Conservation (phyloP, 306 rosid genomes). For the Castanea sativa region DNA sequence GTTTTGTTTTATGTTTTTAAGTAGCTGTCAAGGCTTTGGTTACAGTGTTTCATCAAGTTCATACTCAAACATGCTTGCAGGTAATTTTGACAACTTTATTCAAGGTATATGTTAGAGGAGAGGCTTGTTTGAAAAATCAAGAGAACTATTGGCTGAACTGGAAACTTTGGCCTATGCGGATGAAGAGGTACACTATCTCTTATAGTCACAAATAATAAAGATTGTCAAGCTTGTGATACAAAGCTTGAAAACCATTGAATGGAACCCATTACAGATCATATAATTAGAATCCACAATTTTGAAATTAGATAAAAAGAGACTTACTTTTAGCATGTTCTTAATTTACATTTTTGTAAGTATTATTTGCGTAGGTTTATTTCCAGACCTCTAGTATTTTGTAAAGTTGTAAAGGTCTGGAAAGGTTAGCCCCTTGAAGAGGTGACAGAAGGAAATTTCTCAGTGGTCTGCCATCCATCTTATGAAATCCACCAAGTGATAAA, state of each 20-base stretch:
- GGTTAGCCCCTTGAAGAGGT: background rate
- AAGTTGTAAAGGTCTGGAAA: background rate
- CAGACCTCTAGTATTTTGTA: background rate
- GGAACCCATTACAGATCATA: background rate
- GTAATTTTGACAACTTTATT: slow-evolving; percentile 83
- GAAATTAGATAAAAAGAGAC: background rate
- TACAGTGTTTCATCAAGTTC: background rate
- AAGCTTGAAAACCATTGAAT: background rate
- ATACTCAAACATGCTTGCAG: slow-evolving; percentile 42
- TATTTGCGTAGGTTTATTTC: background rate
- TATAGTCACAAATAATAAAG: slow-evolving; percentile 4
- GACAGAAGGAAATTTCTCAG: background rate
- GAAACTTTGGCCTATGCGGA: slow-evolving; percentile 75
- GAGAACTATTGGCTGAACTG: slow-evolving; percentile 62
- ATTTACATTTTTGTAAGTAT: background rate
- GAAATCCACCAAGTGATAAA: background rate
- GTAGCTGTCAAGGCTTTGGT: background rate
- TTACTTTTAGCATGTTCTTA: background rate
- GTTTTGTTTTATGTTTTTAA: background rate
- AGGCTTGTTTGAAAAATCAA: slow-evolving; percentile 84
- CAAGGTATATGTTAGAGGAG: slow-evolving; percentile 85
- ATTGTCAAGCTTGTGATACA: background rate
- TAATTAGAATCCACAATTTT: background rate
- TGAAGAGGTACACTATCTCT: slow-evolving; percentile 61
- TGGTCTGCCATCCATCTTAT: background rate